Evolutionary conservation across 306 rosid species (phyloP).

Genomic region (Casuarina cunninghamiana): DNA sequence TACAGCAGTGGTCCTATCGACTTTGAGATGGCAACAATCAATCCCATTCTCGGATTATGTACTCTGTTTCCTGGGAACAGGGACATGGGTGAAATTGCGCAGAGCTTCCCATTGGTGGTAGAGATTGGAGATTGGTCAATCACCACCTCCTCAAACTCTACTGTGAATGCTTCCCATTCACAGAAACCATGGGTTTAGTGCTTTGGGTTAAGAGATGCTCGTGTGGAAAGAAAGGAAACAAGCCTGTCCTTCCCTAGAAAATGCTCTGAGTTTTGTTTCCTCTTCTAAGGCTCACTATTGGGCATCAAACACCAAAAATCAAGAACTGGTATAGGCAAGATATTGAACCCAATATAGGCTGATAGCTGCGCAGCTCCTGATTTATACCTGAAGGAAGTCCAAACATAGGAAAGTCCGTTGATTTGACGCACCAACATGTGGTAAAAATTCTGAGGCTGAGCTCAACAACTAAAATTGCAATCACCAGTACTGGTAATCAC

Average conservation of each 20-base stretch:
- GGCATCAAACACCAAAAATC: neutral
- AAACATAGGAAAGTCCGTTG: no score
- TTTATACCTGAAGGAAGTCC: neutral
- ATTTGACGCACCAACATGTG: no score
- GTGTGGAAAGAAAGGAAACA: neutral
- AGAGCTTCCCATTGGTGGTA: conserved; percentile 72
- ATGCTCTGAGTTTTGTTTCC: no score
- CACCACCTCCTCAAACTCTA: no score
- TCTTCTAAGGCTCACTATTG: neutral
- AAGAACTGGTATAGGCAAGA: no score
- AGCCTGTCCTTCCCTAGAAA: neutral
- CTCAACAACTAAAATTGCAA: no score
- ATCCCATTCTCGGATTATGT: conserved; percentile 76
- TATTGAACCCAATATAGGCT: neutral
- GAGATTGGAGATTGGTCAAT: conserved; percentile 23
- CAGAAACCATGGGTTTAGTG: no score
- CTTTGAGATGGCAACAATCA: conserved; percentile 66
- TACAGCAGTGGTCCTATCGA: conserved; percentile 44
- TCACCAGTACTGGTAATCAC: neutral
- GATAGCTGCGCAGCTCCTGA: no score
- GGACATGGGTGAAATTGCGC: conserved; percentile 71
- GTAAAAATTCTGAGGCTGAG: no score
- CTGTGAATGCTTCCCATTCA: no score
- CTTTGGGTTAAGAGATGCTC: neutral
- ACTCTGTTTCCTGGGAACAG: conserved; percentile 50